Base-by-base conservation (phyloP, 2,329 filamentous ascomycete species). In the Colletotrichum tabaci region DNA sequence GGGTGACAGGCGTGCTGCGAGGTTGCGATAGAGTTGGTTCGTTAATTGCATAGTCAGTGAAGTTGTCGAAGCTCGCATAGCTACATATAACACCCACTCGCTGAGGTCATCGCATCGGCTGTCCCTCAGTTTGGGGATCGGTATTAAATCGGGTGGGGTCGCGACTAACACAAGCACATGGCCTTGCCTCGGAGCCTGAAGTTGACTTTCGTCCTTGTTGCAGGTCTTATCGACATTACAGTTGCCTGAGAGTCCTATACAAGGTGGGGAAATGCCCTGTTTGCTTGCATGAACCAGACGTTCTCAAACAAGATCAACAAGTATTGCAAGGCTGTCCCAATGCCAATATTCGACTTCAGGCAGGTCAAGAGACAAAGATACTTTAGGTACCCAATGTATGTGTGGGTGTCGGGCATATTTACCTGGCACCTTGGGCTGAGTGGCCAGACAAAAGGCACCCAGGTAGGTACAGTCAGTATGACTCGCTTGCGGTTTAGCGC, bases 401-500 rank as follows among this genome's bases (percentile, higher is more conserved):
- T 71, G 64, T 50, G 57, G 44, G 49, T 46, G 18, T 38, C n/a
- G 18, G 50, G 38, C 35, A 3, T 38, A 38, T 38, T 38, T 38
- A 38, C 35, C 9, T 38, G 35, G 44, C 52, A 38, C 44, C 46
- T 65, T 26, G n/a, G 21, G 30, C 38, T 44, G 46, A 44, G 57
- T 52, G 64, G 56, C 63, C 26, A 67, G 64, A 64, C 50, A 67
- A 57, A 44, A 56, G 15, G 56, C 40, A 38, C 53, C 47, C 30
- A 35, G 30, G 30, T 2, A 35, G 30, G 30, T 35, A 35, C 30
- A 9, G 9, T 35, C 9, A 10, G 35, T 67, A 67, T 71, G 67
- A 62, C 67, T 71, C 67, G 67, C 67, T 71, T 71, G 67, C 64
- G 64, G 67, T 61, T 56, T 71, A 71, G 67, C 67, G 67, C 67